Conservation (phyloP, 768 basidiomycete species). For the Tylopilus intermedius region DNA sequence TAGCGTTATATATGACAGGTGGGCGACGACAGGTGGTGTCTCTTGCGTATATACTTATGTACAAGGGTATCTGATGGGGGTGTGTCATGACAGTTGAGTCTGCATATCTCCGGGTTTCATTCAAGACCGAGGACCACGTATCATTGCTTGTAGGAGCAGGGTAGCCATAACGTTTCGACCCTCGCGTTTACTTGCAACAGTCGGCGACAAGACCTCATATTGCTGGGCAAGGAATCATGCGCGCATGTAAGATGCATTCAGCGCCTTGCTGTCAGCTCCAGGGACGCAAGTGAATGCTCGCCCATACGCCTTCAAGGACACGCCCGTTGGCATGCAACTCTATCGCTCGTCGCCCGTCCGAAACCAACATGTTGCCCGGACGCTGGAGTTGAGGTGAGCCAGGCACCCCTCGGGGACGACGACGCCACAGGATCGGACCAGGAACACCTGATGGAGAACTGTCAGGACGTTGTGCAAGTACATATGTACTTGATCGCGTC, state of each 20-base stretch:
- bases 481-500: background rate
- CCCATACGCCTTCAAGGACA: too few species aligned
- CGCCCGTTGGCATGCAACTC: too few species aligned
- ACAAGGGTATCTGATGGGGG: too few species aligned
- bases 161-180: background rate
- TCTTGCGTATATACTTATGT: background rate
- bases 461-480: background rate
- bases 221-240: too few species aligned
- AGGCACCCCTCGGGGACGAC: background rate
- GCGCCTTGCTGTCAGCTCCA: too few species aligned
- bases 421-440: background rate
- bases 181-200: background rate
- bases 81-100: background rate
- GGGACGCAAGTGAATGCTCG: background rate
- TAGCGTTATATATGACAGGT: background rate
- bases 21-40: background rate
- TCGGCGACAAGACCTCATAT: too few species aligned
- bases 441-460: background rate
- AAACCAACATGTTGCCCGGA: too few species aligned
- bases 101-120: background rate
- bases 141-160: background rate
- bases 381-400: background rate
- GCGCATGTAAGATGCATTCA: too few species aligned
- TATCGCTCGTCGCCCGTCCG: too few species aligned
- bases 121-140: background rate